These are phyloP conservation scores for Rostrohypoxylon terebratum DNA, from an alignment of 495 filamentous ascomycete species.

Conservation along the genomic window DNA sequence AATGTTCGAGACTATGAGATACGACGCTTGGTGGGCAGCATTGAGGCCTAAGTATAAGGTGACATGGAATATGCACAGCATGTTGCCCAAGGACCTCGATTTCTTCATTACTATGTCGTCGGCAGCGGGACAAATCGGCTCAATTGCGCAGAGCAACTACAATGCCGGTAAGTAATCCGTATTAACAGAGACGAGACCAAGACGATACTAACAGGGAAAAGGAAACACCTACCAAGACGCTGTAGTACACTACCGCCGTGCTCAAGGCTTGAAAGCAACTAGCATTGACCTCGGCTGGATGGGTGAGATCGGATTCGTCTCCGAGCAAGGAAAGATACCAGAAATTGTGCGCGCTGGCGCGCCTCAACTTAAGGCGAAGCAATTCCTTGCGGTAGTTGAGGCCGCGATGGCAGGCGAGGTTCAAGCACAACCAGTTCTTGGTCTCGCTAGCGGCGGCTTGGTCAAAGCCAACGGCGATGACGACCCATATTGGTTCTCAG, in stretches of 20 bases:
- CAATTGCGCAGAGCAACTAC: slow-evolving; percentile 61
- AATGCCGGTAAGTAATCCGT: slow-evolving; percentile 58
- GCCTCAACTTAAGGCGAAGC: slow-evolving; percentile 38
- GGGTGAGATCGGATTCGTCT: slow-evolving; percentile 50
- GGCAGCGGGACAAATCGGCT: slow-evolving; percentile 63
- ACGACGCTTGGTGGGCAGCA: slow-evolving; percentile 54
- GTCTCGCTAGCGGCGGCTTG: slow-evolving; percentile 47
- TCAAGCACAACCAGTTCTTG: slow-evolving; percentile 43
- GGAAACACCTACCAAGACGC: slow-evolving; percentile 66
- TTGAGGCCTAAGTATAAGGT: slow-evolving; percentile 61
- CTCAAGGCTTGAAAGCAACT: slow-evolving; percentile 51
- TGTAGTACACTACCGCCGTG: slow-evolving; percentile 53
- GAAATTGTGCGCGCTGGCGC: slow-evolving; percentile 45
- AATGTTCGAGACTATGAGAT: slow-evolving; percentile 61
- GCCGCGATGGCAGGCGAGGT: slow-evolving; percentile 41
- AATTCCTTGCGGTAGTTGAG: slow-evolving; percentile 42
- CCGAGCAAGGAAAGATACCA: slow-evolving; percentile 45
- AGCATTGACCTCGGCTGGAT: slow-evolving; percentile 62
- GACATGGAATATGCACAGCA: slow-evolving; percentile 62
- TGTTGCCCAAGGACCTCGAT: slow-evolving; percentile 61
- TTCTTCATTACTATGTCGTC: slow-evolving; percentile 74
- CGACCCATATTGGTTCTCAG: slow-evolving; percentile 59
- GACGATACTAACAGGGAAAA: slow-evolving; percentile 40
- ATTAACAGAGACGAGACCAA: slow-evolving; percentile 57
- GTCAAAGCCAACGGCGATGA: slow-evolving; percentile 50